Conservation (phyloP, 2,329 filamentous ascomycete species). For the Stagonosporopsis vannaccii region DNA sequence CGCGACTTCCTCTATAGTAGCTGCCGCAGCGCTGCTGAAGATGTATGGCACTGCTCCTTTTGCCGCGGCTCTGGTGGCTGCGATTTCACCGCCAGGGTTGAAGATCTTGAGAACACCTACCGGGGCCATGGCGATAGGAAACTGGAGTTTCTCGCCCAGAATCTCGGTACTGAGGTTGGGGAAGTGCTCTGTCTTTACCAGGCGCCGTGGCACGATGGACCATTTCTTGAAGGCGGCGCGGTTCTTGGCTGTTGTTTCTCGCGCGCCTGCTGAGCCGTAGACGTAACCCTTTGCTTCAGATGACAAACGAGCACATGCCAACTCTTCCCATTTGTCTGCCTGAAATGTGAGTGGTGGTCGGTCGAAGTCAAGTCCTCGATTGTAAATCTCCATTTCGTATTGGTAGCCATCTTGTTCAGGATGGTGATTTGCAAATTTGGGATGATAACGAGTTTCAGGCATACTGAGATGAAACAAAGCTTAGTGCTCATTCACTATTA, state of each 20-base stretch:
- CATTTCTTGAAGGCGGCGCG: constrained; percentile 34
- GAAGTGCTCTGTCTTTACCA: constrained; percentile 22
- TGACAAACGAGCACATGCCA: constrained; percentile 38
- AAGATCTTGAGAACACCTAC: constrained; percentile 72
- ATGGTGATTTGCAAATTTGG: constrained; percentile 17
- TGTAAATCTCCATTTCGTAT: constrained; percentile 43
- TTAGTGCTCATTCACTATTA: background rate
- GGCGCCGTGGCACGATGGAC: constrained; percentile 29
- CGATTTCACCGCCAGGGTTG: constrained; percentile 69
- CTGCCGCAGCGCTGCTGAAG: constrained; percentile 67
- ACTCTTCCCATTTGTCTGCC: constrained; percentile 27
- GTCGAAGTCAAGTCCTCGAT: constrained; percentile 43
- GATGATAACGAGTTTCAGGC: constrained; percentile 22
- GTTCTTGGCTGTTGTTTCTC: constrained; percentile 44
- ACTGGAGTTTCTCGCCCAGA: constrained; percentile 53
- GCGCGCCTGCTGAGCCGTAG: constrained; percentile 41
- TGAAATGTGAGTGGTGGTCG: constrained; percentile 46
- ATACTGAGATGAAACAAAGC: background rate
- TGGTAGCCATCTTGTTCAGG: constrained; percentile 27
- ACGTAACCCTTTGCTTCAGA: constrained; percentile 46
- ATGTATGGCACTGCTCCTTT: constrained; percentile 70
- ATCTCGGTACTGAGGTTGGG: constrained; percentile 32
- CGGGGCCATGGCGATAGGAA: constrained; percentile 68
- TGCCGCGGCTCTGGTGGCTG: constrained; percentile 65
- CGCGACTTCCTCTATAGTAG: constrained; percentile 70